These are phyloP conservation scores for Rhizopogon sp. DNA, from an alignment of 768 basidiomycete species.

Conservation along the genomic window DNA sequence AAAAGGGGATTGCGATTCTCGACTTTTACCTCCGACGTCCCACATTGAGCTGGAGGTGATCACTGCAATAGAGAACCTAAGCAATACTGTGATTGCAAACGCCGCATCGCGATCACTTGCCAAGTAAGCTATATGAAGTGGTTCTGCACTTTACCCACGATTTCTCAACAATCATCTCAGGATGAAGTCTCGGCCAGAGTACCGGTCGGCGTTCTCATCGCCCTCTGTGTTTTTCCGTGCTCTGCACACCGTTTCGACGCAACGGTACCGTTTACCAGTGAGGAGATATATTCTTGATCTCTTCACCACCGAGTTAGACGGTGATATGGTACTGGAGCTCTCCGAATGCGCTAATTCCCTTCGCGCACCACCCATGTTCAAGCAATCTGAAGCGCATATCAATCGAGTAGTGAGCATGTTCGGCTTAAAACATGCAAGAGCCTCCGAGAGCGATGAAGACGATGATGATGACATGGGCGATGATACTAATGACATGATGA, in stretches of 20 bases:
- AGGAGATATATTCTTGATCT: constrained; percentile 90
- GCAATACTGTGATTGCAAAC: constrained; percentile 94
- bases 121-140: constrained; percentile 41
- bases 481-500: constrained; percentile 32
- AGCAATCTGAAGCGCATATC: constrained; percentile 38
- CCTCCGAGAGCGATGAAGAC: constrained; percentile 57
- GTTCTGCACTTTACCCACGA: neutral
- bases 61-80: constrained; percentile 87
- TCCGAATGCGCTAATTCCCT: constrained; percentile 47
- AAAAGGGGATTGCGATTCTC: constrained; percentile 32
- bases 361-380: constrained; percentile 40
- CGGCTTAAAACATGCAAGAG: constrained; percentile 45
- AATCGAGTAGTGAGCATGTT: constrained; percentile 57
- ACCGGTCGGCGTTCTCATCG: constrained; percentile 70
- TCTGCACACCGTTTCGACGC: constrained; percentile 81
- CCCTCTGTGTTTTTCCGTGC: constrained; percentile 79
- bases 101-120: constrained; percentile 88
- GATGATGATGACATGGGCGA: constrained; percentile 50
- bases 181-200: constrained; percentile 76
- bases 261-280: constrained; percentile 88
- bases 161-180: constrained; percentile 29
- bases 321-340: constrained; percentile 51
- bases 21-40: constrained; percentile 59
- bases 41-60: constrained; percentile 79
- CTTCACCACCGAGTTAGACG: constrained; percentile 79